Percentiles rank a stretch among this genome's conserved stretches.
Evolutionary conservation across 176 grass and related monocot species (phyloP).

Genomic region (Lolium multiflorum): DNA sequence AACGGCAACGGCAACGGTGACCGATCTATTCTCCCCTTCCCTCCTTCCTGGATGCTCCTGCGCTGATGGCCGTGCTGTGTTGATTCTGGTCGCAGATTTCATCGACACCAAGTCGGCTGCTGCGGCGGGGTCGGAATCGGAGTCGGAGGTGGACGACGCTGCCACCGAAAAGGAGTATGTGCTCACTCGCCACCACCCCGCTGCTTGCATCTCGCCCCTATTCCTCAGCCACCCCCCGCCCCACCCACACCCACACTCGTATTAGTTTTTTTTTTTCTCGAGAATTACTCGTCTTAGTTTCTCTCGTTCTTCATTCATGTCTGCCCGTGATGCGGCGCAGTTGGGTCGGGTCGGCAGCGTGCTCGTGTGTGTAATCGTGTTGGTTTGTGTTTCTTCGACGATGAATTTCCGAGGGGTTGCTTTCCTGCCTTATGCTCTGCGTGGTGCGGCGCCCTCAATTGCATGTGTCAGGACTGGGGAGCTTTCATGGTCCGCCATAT

Average conservation of each 20-base stretch:
- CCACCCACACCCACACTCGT: background rate
- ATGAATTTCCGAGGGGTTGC: too few species aligned
- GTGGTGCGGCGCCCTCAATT: too few species aligned
- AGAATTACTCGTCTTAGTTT: background rate
- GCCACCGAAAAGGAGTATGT: constrained; percentile 34
- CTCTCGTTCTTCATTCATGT: background rate
- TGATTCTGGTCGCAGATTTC: constrained; percentile 40
- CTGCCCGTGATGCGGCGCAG: constrained; percentile 9
- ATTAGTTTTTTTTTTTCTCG: background rate
- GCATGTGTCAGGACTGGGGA: too few species aligned
- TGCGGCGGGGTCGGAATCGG: constrained; percentile 28
- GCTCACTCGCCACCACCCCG: background rate
- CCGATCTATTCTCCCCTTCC: background rate
- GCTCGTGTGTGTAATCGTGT: background rate
- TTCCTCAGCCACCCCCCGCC: background rate
- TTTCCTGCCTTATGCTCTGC: too few species aligned
- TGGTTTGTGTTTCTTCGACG: background rate
- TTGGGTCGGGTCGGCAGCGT: background rate
- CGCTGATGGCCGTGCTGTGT: constrained; percentile 22
- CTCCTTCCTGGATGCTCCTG: constrained; percentile 13
- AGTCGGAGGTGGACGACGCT: constrained; percentile 26
- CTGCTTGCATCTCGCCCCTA: background rate
- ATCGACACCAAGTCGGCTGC: background rate
- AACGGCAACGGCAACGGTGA: constrained; percentile 33
- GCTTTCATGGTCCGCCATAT: too few species aligned